Base-by-base conservation (phyloP, 179 eudicot genomes). In the Spinacia oleracea region DNA sequence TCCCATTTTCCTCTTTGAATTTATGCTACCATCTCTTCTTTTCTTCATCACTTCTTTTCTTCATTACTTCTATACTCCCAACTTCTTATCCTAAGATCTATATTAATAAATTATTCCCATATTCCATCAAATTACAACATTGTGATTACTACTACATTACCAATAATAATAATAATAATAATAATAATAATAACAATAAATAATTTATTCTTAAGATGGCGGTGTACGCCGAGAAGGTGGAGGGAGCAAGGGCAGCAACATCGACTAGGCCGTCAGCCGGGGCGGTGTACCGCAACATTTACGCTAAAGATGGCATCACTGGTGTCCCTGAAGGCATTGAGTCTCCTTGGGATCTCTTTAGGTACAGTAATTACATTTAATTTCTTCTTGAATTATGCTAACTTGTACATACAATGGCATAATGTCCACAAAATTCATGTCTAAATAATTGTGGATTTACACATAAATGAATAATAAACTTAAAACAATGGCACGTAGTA, bases 301-400 rank as follows among this genome's bases (percentile, higher is more conserved):
- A 88, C 64, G 91, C 94, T 4, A 85, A 90, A 77, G 83, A 89
- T 82, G 91, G 86, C 43, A 92, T 92, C 71, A 78, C 88, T 84
- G 90, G 84, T 46, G 76, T 87, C 8, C 93, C 97, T 31, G 29
- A 83, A 5, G 81, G 73, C 1, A 40, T 86, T 12, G 72, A 88
- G 6, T 87, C 90, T 66, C 90, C 93, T n/a, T 92, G 97, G 97
- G 88, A 90, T 40, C 86, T 92, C 73, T 92, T 90, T 85, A 81
- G 94, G 97, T 92, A 62, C 25, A 1, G 14, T 50, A 5, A 1
- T 27, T 50, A 5, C 32, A 46, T 27, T n/a, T n/a, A n/a, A n/a
- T n/a, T 43, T 21, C 53, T 23, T 45, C 8, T 6, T 9, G 3
- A 11, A 8, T 21, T 45, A 9, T 56, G 25, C 25, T 18, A 56